Evolutionary conservation across 768 basidiomycete species (phyloP), one percentile per base, ranked within the genome.

Genomic region (Pleurotus salmoneostramineus): DNA sequence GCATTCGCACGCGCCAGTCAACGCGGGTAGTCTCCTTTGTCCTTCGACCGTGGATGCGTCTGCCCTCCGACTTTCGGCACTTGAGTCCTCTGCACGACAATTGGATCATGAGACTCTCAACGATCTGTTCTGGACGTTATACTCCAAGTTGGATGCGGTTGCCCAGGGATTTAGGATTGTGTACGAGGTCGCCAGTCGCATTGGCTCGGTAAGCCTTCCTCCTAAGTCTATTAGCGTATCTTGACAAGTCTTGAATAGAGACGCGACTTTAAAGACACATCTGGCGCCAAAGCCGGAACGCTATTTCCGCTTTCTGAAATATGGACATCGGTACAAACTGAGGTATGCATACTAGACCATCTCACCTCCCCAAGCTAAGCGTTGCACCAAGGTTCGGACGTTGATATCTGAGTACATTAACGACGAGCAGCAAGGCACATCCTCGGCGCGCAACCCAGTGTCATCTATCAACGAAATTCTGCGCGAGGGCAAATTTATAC

Each of bases 121-220:
- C 59, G 97, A 98, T 69, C 78, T 99, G 36, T 98, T 98, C 71
- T 98, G 96, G 96, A 97, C 96, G 2, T 68, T 96, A 12, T 99
- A 93, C 69, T 97, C 94, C 12, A 98, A 99, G 71, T 66, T 99
- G 48, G 89, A 95, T 66, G 97, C 97, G 33, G 91, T 98, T 15
- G 81, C 89, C 11, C 95, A 99, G 69, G 93, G 95, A 7, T 76
- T 97, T 60, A 78, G 95, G 54, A 88, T 97, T 3, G 82, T 95
- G 3, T 94, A 88, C 61, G 97, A 99, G 69, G 89, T 98, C 5
- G 82, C 92, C 1, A 89, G 88, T 63, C 83, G 95, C 56, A 95
- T 99, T 54, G 91, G 91, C 63, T 89, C 90, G 60, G 95, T 97
- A 67, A 72, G 93, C 81, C 27, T 36, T 48, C 56, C 27, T 21